A percentile compares a stretch with the other conserved stretches of the same genome.
Conservation (phyloP, 2,329 filamentous ascomycete genomes). For the Scedosporium minutisporum region DNA sequence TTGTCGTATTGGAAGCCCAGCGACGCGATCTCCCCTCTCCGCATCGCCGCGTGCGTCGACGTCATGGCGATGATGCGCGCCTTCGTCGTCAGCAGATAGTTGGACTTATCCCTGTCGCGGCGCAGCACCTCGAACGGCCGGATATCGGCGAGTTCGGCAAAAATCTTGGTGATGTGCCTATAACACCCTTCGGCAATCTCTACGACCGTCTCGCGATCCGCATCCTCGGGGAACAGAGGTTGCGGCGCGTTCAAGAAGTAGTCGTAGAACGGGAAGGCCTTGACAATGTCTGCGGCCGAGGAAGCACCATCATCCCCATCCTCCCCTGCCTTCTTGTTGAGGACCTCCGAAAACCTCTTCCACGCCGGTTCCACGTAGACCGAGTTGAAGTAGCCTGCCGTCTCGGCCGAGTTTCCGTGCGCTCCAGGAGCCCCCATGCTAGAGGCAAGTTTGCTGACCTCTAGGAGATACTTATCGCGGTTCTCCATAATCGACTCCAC, state of each 20-base stretch:
- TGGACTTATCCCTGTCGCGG: conserved; percentile 82
- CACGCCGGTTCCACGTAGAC: conserved; percentile 86
- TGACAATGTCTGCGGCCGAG: conserved; percentile 52
- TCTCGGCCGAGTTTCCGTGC: conserved; percentile 95
- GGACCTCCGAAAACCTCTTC: conserved; percentile 63
- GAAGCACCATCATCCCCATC: conserved; percentile 10
- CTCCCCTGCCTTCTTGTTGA: conserved; percentile 34
- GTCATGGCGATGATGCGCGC: conserved; percentile 99
- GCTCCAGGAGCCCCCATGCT: conserved; percentile 83
- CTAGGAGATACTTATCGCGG: conserved; percentile 63
- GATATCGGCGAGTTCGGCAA: conserved; percentile 84
- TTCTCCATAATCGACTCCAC: conserved; percentile 95
- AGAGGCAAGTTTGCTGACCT: conserved; percentile 77
- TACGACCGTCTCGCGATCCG: conserved; percentile 55
- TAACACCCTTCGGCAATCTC: conserved; percentile 80
- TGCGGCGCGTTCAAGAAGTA: conserved; percentile 86
- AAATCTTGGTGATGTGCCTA: conserved; percentile 79
- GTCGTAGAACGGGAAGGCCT: conserved; percentile 74
- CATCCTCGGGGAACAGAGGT: conserved; percentile 64
- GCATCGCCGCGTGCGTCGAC: conserved; percentile 93
- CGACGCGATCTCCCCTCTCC: conserved; percentile 76
- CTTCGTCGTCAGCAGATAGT: conserved; percentile 90
- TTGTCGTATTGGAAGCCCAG: conserved; percentile 98
- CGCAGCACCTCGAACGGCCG: conserved; percentile 90
- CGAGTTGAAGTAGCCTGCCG: conserved; percentile 89